Percentiles rank a stretch among this genome's conserved stretches.
Conservation (phyloP, 352 stramenopile species). For the Pythium sp. region DNA sequence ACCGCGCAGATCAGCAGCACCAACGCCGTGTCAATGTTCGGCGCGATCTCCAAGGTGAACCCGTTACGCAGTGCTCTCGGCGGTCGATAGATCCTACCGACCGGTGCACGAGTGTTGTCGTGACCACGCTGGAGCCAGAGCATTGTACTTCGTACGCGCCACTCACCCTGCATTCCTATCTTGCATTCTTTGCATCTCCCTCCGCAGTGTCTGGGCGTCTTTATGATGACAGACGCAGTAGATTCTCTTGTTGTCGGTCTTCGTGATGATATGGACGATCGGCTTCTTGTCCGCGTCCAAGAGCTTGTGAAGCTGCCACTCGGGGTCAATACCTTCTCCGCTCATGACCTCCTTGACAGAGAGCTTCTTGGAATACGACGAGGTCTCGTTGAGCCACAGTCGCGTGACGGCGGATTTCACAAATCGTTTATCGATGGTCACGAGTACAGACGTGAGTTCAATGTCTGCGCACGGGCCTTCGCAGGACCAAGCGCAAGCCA, state of each 20-base stretch:
- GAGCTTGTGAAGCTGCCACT: no score
- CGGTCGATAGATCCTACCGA: neutral
- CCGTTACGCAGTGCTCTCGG: neutral
- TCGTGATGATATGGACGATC: slow-evolving; percentile 1
- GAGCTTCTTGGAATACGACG: no score
- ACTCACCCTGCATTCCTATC: slow-evolving; percentile 8
- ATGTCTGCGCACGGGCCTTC: no score
- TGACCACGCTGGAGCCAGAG: slow-evolving; percentile 9
- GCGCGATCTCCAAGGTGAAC: slow-evolving; percentile 2
- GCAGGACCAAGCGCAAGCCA: no score
- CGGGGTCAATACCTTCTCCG: no score
- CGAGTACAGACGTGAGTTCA: no score
- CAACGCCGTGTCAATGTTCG: neutral
- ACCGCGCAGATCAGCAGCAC: slow-evolving; percentile 1
- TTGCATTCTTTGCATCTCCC: slow-evolving; percentile 10
- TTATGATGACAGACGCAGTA: slow-evolving; percentile 7
- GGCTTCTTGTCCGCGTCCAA: slow-evolving; percentile 1
- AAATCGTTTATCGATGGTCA: no score
- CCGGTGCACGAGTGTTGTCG: neutral
- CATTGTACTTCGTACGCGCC: neutral
- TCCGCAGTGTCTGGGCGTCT: no score
- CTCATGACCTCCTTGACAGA: no score
- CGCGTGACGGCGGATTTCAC: no score
- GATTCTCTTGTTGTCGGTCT: neutral
- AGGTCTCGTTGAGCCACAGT: no score